phyloP scores from a whole-genome alignment of 768 basidiomycete genomes.

The Pisolithus marmoratus region DNA sequence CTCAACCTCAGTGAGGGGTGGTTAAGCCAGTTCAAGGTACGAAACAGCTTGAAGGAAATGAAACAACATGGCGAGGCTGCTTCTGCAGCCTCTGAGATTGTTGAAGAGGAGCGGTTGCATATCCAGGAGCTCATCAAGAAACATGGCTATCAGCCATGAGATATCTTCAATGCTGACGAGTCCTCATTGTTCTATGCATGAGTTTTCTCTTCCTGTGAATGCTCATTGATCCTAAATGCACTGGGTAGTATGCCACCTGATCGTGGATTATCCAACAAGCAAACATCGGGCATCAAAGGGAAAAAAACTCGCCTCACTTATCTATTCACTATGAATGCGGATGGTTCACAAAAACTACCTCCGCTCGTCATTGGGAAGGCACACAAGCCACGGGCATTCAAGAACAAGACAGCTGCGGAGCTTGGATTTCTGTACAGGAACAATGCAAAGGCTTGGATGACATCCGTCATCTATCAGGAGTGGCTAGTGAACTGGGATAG shows the following conservation, averaged over 20 bases:
- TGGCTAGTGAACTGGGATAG: too few relatives aligned
- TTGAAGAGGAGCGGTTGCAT: slow-evolving; percentile 23
- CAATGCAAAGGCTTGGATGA: slow-evolving; percentile 39
- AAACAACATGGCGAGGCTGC: slow-evolving; percentile 31
- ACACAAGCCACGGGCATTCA: too few relatives aligned
- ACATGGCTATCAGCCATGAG: too few relatives aligned
- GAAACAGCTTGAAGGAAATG: too few relatives aligned
- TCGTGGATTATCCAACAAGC: not conserved
- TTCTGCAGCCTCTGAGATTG: slow-evolving; percentile 16
- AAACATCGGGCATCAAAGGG: not conserved
- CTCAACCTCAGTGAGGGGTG: too few relatives aligned
- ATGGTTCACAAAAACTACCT: slow-evolving; percentile 28
- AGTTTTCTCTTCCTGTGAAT: too few relatives aligned
- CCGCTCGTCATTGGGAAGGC: slow-evolving; percentile 26
- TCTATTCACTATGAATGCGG: slow-evolving; percentile 21
- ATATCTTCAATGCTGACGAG: too few relatives aligned
- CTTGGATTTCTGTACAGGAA: slow-evolving; percentile 32
- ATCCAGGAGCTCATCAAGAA: too few relatives aligned
- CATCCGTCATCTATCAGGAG: slow-evolving; percentile 25
- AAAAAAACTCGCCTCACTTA: slow-evolving; percentile 1
- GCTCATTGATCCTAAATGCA: not conserved
- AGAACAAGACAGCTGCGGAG: slow-evolving; percentile 3
- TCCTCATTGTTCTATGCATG: too few relatives aligned
- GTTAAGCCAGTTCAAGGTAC: too few relatives aligned
- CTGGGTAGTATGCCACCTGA: slow-evolving; percentile 4